Percentiles rank a stretch among this genome's conserved stretches.
Evolutionary conservation across 2,329 filamentous ascomycete species (phyloP).

Genomic region (Nemania serpens): DNA sequence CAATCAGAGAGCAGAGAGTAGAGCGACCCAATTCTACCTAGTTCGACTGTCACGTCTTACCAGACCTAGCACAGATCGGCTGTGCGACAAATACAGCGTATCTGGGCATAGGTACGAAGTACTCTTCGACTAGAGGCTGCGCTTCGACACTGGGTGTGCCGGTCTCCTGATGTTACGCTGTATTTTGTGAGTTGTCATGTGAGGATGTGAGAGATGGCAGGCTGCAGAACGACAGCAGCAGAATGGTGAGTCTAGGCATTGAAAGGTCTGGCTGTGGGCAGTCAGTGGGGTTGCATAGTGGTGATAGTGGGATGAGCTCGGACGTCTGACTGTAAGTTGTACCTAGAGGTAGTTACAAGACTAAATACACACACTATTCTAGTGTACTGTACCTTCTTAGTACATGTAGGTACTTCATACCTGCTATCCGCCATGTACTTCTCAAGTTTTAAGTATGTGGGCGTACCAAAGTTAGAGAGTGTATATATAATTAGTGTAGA

Average conservation of each 20-base stretch:
- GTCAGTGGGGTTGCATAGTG: neutral
- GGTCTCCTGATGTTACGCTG: neutral
- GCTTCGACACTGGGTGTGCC: neutral
- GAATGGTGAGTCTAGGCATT: neutral
- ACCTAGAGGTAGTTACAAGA: neutral
- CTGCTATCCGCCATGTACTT: no score
- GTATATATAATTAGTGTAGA: no score
- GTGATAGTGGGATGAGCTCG: neutral
- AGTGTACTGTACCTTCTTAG: no score
- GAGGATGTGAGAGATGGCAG: constrained; percentile 11
- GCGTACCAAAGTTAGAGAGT: no score
- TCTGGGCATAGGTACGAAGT: no score
- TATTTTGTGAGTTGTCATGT: neutral
- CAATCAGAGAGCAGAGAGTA: no score
- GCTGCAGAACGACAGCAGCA: constrained; percentile 4
- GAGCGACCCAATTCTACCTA: no score
- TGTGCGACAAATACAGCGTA: constrained; percentile 16
- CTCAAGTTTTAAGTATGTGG: no score
- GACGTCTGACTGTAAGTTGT: neutral
- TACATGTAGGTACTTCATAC: neutral
- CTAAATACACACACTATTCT: neutral
- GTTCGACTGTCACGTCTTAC: no score
- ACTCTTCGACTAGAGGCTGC: constrained; percentile 1
- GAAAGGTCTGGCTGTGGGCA: neutral
- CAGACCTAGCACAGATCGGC: neutral